Evolutionary conservation across 305 asterid genomes (phyloP).

Genomic region (Withania somnifera): DNA sequence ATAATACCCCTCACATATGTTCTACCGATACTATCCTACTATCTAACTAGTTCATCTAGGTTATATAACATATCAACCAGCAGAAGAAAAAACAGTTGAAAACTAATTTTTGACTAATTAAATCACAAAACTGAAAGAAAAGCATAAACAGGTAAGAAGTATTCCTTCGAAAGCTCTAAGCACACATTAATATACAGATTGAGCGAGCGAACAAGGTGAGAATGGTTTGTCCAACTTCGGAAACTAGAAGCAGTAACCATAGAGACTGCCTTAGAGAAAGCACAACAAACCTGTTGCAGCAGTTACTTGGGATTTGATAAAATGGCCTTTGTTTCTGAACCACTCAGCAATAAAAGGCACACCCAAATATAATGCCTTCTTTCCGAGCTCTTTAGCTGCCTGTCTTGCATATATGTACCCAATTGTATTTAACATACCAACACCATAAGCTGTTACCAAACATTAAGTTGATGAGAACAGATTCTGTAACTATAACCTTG

Average conservation of each 20-base stretch:
- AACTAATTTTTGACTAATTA: neutral
- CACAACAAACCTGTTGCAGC: constrained; percentile 84
- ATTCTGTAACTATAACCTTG: neutral
- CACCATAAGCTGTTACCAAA: constrained; percentile 76
- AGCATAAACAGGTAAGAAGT: neutral
- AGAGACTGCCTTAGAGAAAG: neutral
- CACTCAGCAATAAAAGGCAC: constrained; percentile 98
- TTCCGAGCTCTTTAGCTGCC: constrained; percentile 97
- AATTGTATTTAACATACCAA: constrained; percentile 93
- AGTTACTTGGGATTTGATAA: constrained; percentile 94
- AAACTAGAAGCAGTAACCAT: neutral
- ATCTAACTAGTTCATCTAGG: neutral
- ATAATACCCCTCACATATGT: neutral
- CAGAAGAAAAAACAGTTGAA: neutral
- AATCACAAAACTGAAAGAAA: neutral
- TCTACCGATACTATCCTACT: neutral
- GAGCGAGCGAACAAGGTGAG: neutral
- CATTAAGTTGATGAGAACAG: constrained; percentile 4
- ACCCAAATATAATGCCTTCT: constrained; percentile 88
- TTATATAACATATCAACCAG: neutral
- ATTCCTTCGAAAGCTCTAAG: neutral
- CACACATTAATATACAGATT: neutral
- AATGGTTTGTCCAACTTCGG: neutral
- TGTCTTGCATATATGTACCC: constrained; percentile 95
- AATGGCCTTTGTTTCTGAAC: constrained; percentile 98